Percentiles rank a stretch among this genome's conserved stretches.
These are phyloP conservation scores for Pichia sp. DNA, from an alignment of 1,139 yeast genomes.

Conservation along the genomic window DNA sequence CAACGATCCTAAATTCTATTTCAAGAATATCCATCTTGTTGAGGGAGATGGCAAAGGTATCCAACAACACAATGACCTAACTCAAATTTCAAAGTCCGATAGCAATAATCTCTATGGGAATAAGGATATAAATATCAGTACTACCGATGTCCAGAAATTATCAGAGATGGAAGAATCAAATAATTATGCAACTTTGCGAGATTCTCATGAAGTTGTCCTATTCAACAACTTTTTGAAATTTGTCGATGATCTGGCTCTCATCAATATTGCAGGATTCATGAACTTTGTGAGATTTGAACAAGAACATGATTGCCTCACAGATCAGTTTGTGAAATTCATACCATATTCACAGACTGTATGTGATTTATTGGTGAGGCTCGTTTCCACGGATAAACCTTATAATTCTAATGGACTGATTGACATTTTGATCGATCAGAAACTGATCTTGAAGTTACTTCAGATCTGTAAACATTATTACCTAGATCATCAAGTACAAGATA, in stretches of 20 bases:
- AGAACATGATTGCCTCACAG: constrained; percentile 46
- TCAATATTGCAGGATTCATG: constrained; percentile 75
- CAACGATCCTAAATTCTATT: constrained; percentile 19
- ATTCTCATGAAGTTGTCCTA: constrained; percentile 64
- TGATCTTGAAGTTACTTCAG: constrained; percentile 35
- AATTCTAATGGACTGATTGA: constrained; percentile 68
- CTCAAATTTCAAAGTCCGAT: not conserved
- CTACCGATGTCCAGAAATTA: constrained; percentile 15
- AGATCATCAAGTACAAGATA: constrained; percentile 28
- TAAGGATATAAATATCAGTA: constrained; percentile 3
- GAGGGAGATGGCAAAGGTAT: no score
- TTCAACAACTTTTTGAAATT: constrained; percentile 86
- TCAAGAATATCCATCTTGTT: constrained; percentile 11
- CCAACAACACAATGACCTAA: no score
- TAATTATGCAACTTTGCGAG: constrained; percentile 11
- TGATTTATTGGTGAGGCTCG: constrained; percentile 70
- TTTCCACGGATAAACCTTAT: constrained; percentile 73
- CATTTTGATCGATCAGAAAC: constrained; percentile 54
- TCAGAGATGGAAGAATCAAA: constrained; percentile 15
- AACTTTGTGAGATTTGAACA: constrained; percentile 43
- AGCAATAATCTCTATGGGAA: not conserved
- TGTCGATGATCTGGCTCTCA: constrained; percentile 80
- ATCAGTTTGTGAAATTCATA: constrained; percentile 58
- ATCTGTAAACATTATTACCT: constrained; percentile 21
- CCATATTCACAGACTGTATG: constrained; percentile 71